Base-by-base conservation (phyloP, 2,329 filamentous ascomycete genomes). In the Cytospora piceicola region DNA sequence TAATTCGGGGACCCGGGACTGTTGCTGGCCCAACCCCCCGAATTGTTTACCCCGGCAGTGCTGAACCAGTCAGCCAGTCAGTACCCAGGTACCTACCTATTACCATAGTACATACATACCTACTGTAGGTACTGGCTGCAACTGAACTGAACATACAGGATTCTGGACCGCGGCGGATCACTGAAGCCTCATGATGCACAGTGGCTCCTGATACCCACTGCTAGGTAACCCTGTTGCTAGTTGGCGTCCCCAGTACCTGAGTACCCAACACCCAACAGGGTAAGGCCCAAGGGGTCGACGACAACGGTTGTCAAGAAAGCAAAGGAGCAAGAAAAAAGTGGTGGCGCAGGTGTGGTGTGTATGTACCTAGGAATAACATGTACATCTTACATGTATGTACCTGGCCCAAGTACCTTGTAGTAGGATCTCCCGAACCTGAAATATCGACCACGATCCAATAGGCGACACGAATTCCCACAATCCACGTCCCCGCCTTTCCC, bases 1-100 rank as follows among this genome's bases (percentile, higher is more conserved):
- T 5, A 17, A 49, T 46, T 1, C 2, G 54, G 59, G 1, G 14
- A 49, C 36, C 2, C 2, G 54, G 59, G 1, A 0, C 36, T 58
- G 66, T 67, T 67, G 66, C 66, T 65, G 30, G 49, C 58, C 58
- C 66, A 65, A 67, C 66, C 58, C 58, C 63, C 60, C n/a, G 51
- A 49, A 51, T 22, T 58, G 62, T 67, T 67, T 65, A 67, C 65
- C 15, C 22, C 30, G 61, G 27, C 29, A 34, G 29, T 24, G 36
- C 14, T 57, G n/a, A n/a, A n/a, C n/a, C n/a, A n/a, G n/a, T n/a
- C n/a, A n/a, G n/a, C n/a, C n/a, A n/a, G n/a, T n/a, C n/a, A n/a
- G n/a, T n/a, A n/a, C n/a, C n/a, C n/a, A n/a, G n/a, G n/a, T n/a
- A n/a, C n/a, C n/a, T n/a, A n/a, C n/a, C n/a, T n/a, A n/a, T n/a